Base-by-base conservation (phyloP, 495 filamentous ascomycete species). In the Aspergillus diversus region DNA sequence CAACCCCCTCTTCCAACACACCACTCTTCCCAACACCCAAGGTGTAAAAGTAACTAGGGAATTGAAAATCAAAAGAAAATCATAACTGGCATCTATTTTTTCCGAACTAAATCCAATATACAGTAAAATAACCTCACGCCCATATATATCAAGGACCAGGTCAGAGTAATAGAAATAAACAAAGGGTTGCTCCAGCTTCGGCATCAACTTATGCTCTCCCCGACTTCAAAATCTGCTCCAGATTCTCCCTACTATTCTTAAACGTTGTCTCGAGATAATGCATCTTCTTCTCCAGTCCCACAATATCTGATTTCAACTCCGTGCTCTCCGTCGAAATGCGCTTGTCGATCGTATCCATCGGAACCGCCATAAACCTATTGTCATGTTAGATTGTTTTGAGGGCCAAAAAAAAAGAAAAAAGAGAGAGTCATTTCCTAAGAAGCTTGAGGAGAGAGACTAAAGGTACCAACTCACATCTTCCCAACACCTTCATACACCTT, bases 191-290 rank as follows among this genome's bases (percentile, higher is more conserved):
- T 27, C 21, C 21, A 27, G 21, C 21, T 27, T 27, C 1, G 21
- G 21, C 13, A 55, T n/a, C 8, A 47, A 17, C 52, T 77, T 69
- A 79, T 15, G 70, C 68, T 56, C 67, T 70, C 5, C 80, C 79
- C 21, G 84, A 81, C 69, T 84, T 86, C 61, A 93, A 80, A 55
- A 99, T 92, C 75, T 90, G 89, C 74, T 97, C 90, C 64, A 98
- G 85, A 70, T 96, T 90, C 68, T 92, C 87, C 66, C 88, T 84
- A 72, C 92, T 95, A 68, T 97, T 99, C 82, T 96, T 91, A 71
- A 91, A 87, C 54, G 95, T 98, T 60, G 89, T 95, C 80, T 99
- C 96, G 8, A 97, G 85, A 73, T 97, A 98, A 60, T 94, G 87
- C 61, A 97, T 82, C 78, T 93, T 92, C 86, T 97, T 97, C 64